Base-by-base conservation (phyloP, 2,329 filamentous ascomycete genomes). In the Ascochyta viciae-villosae region DNA sequence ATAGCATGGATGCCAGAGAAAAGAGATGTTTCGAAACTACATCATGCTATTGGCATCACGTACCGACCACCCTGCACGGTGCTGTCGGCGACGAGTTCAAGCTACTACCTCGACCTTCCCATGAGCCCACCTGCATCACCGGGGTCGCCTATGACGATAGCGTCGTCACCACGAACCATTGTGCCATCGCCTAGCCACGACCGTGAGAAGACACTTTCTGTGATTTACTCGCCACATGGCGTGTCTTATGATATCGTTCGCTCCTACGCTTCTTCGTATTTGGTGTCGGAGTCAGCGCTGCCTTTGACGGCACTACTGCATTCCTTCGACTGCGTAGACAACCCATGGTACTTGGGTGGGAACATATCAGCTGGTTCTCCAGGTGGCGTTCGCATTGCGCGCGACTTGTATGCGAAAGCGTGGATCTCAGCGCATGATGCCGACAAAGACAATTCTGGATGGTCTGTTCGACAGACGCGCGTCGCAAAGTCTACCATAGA, bases 21-120 rank as follows among this genome's bases (percentile, higher is more conserved):
- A 66, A 74, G 80, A 43, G 87, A 90, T 64, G 65, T 87, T 4
- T 84, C 83, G 7, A 83, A 84, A 3, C 67, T 89, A 0, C 87
- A 90, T 67, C 85, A 85, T 54, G 88, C 87, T 10, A 82, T 91
- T 60, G 88, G 86, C 13, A 89, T 92, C 63, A 92, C 89, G 1
- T 92, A 91, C 69, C 83, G 83, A 16, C 83, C 88, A 19, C 85
- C 88, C 0, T 77, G 70, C 40, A 76, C 70, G 29, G 65, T 74
- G 4, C 67, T 78, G 19, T 77, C 71, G 16, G 52, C 55, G 34
- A 62, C 68, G 13, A 66, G 61, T 3, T 63, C 71, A 12, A 71
- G 71, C 31, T 69, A 68, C 38, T 72, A 75, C 33, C 61, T 78
- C 46, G 74, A 75, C 37, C 65, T 80, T 13, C 70, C 75, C 27